Conservation (phyloP, 352 stramenopile species). For the Globisporangium middletonii region DNA sequence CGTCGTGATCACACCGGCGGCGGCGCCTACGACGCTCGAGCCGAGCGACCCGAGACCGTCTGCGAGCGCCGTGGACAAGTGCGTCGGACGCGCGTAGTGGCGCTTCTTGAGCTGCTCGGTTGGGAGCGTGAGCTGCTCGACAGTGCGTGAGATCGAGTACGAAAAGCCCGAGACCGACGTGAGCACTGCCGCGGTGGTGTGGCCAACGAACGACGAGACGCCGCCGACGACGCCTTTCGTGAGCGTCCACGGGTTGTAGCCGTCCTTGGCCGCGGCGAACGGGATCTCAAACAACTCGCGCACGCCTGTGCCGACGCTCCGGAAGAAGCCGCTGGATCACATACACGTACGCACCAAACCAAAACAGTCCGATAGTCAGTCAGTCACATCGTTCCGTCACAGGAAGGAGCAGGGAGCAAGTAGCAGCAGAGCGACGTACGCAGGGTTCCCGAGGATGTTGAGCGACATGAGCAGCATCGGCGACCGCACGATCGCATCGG, state of each 20-base stretch:
- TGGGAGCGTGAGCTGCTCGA: slow-evolving; percentile 74
- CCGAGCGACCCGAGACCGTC: slow-evolving; percentile 63
- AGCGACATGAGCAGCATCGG: slow-evolving; percentile 80
- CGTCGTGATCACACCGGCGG: slow-evolving; percentile 69
- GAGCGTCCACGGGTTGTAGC: slow-evolving; percentile 73
- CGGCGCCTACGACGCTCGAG: slow-evolving; percentile 69
- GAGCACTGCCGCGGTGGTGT: slow-evolving; percentile 60
- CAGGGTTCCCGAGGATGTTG: slow-evolving; percentile 81
- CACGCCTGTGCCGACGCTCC: slow-evolving; percentile 58
- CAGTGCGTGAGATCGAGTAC: slow-evolving; percentile 74
- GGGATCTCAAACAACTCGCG: slow-evolving; percentile 79
- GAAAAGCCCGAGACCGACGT: slow-evolving; percentile 76
- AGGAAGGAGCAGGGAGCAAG: not conserved
- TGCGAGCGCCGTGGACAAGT: slow-evolving; percentile 55
- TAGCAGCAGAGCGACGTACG: slow-evolving; percentile 36
- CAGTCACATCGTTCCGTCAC: too few species aligned
- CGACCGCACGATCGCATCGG: slow-evolving; percentile 70
- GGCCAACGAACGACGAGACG: slow-evolving; percentile 64
- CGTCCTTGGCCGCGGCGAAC: slow-evolving; percentile 50
- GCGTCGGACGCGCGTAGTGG: slow-evolving; percentile 60
- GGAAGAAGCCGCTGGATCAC: slow-evolving; percentile 55
- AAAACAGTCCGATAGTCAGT: not conserved
- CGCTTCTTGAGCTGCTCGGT: slow-evolving; percentile 50
- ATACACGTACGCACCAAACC: not conserved
- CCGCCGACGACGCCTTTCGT: slow-evolving; percentile 66